phyloP scores from a whole-genome alignment of 108 stramenopile genomes.

The Epipyxis sp. region DNA sequence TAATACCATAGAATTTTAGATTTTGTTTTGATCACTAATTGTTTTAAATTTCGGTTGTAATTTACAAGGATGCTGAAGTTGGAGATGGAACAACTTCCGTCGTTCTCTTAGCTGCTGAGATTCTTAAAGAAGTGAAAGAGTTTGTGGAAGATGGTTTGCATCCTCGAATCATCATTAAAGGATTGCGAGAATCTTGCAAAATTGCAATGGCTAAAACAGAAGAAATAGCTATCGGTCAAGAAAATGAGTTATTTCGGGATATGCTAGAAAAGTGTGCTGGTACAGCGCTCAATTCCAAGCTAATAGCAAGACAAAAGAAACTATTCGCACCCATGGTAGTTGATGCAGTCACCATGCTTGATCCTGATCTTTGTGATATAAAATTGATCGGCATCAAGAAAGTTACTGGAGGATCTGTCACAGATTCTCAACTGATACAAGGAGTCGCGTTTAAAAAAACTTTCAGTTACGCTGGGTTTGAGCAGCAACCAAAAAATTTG shows the following conservation, averaged over 20 bases:
- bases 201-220: conserved; percentile 71
- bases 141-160: conserved; percentile 98
- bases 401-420: conserved; percentile 83
- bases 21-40: not conserved
- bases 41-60: not conserved
- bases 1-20: not conserved
- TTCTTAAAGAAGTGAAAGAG: conserved; percentile 86
- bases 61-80: conserved; percentile 77
- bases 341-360: conserved; percentile 74
- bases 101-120: conserved; percentile 85
- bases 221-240: conserved; percentile 62
- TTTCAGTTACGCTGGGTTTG: conserved; percentile 97
- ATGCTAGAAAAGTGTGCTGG: conserved; percentile 90
- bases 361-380: conserved; percentile 70
- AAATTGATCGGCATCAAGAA: conserved; percentile 90
- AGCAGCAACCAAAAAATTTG: conserved; percentile 98
- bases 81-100: conserved; percentile 98
- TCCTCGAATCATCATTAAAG: conserved; percentile 74
- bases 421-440: conserved; percentile 86
- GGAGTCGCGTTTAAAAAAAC: conserved; percentile 99
- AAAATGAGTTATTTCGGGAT: conserved; percentile 61
- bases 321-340: conserved; percentile 98
- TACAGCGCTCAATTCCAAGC: conserved; percentile 96
- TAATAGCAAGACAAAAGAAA: conserved; percentile 89
- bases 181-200: conserved; percentile 64